Base-by-base conservation (phyloP, 2,329 filamentous ascomycete species). In the Colletotrichum sp. region DNA sequence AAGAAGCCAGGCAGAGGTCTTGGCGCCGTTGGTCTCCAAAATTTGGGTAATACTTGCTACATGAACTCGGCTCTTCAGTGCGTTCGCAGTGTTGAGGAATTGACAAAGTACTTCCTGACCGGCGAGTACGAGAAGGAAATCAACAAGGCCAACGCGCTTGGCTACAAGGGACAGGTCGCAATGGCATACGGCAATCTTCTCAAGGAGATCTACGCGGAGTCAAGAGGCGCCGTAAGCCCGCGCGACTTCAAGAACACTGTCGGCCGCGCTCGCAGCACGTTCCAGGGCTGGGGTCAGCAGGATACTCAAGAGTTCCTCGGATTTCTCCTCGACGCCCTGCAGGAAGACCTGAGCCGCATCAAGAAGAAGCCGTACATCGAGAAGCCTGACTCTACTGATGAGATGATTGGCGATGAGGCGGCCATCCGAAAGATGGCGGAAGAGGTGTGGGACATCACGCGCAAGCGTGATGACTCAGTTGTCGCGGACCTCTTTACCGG, bases 11-110 rank as follows among this genome's bases (percentile, higher is more conserved):
- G 94, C 12, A 92, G 93, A 77, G 91, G 92, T 15, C 85, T 92
- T 39, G 97, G 97, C 36, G 94, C 93, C 55, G 94, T 96, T 57
- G 97, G 97, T 39, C 87, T 99, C 69, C 92, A 92, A 78, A 99
- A 99, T 81, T 87, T 99, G 16, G 97, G 97, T 65, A 99, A 99
- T 81, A 99, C 97, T 0, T 99, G 97, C 86, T 99, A 99, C 86
- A 98, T 99, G 96, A 99, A 99, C 85, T 98, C 96, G 26, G 97
- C 97, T 12, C 88, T 99, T 71, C 97, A 99, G 83, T 99, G 97
- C 83, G 92, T 99, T 68, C 93, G 96, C 67, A 98, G 95, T 80
- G 96, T 98, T 0, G 95, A 98, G 82, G 97, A 99, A 84, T 87
- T 99, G 78, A 96, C 95, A 7, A 93, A 96, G 81, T 99, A 98